Conservation (phyloP, 2,329 filamentous ascomycete genomes). For the Macroventuria anomochaeta region DNA sequence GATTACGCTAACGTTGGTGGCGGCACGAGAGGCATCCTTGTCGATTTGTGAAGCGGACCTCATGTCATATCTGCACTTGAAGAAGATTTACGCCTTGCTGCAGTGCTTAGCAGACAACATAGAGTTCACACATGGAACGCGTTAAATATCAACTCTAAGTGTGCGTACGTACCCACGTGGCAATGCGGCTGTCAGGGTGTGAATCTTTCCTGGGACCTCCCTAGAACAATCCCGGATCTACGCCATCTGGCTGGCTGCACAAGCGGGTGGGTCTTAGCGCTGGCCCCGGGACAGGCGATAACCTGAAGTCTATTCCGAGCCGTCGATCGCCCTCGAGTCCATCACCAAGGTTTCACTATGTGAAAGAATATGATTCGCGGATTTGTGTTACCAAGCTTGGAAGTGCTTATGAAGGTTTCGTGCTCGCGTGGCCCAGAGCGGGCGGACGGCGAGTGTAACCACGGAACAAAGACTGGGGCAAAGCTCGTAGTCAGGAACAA, state of each 20-base stretch:
- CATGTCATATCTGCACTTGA: background rate
- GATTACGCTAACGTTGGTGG: constrained; percentile 15
- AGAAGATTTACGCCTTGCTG: background rate
- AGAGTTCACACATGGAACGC: background rate
- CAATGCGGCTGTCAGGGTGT: constrained; percentile 10
- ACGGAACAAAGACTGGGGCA: constrained; percentile 20
- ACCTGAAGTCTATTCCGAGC: constrained; percentile 25
- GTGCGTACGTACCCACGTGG: constrained; percentile 14
- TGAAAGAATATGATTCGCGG: constrained; percentile 15
- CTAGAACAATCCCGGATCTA: constrained; percentile 12
- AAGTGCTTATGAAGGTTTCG: constrained; percentile 6
- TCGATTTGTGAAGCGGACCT: background rate
- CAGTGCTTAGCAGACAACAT: background rate
- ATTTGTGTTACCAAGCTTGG: constrained; percentile 1
- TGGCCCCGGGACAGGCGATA: constrained; percentile 29
- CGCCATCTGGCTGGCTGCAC: constrained; percentile 14
- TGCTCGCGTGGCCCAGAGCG: constrained; percentile 27
- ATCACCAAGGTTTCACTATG: constrained; percentile 14
- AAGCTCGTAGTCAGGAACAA: constrained; percentile 22
- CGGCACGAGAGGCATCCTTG: constrained; percentile 10
- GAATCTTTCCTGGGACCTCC: constrained; percentile 19
- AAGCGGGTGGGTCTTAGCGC: constrained; percentile 18
- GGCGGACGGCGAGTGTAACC: constrained; percentile 23
- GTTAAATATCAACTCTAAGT: background rate
- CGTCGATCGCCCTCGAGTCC: constrained; percentile 15